A percentile compares a stretch with the other conserved stretches of the same genome.
Conservation (phyloP, 805 yeast species). For the Saccharomycopsis fibuligera region DNA sequence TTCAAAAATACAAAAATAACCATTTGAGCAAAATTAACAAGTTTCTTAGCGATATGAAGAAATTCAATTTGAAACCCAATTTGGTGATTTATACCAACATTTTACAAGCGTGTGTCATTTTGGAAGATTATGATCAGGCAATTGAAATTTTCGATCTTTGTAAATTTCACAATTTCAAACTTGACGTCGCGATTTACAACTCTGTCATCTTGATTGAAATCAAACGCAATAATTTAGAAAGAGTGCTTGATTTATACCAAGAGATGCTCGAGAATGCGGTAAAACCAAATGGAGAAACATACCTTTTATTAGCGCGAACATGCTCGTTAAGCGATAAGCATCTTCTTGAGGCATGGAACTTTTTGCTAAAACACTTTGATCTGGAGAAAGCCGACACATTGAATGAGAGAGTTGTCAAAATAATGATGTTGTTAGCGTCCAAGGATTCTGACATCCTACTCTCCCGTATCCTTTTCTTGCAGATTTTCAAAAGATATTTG, state of each 20-base stretch:
- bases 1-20: slow-evolving; percentile 7
- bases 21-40: slow-evolving; percentile 34
- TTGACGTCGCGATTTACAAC: slow-evolving; percentile 62
- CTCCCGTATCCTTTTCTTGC: slow-evolving; percentile 57
- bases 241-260: slow-evolving; percentile 66
- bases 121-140: slow-evolving; percentile 52
- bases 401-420: slow-evolving; percentile 45
- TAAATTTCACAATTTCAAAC: slow-evolving; percentile 67
- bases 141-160: slow-evolving; percentile 71
- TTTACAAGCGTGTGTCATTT: slow-evolving; percentile 52
- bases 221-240: slow-evolving; percentile 57
- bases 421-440: slow-evolving; percentile 72
- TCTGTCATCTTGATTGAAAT: slow-evolving; percentile 64
- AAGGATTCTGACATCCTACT: slow-evolving; percentile 43
- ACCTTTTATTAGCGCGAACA: slow-evolving; percentile 58
- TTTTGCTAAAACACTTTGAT: slow-evolving; percentile 57
- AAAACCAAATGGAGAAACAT: slow-evolving; percentile 37
- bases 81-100: slow-evolving; percentile 47
- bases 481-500: slow-evolving; percentile 26
- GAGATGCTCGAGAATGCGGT: slow-evolving; percentile 48
- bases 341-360: slow-evolving; percentile 66
- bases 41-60: slow-evolving; percentile 34
- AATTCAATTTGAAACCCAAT: slow-evolving; percentile 36
- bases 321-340: slow-evolving; percentile 50
- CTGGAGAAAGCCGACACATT: slow-evolving; percentile 25